Percentiles rank a stretch among this genome's conserved stretches.
These are phyloP conservation scores for Globisporangium radiosum DNA, from an alignment of 352 stramenopile species.

Conservation along the genomic window DNA sequence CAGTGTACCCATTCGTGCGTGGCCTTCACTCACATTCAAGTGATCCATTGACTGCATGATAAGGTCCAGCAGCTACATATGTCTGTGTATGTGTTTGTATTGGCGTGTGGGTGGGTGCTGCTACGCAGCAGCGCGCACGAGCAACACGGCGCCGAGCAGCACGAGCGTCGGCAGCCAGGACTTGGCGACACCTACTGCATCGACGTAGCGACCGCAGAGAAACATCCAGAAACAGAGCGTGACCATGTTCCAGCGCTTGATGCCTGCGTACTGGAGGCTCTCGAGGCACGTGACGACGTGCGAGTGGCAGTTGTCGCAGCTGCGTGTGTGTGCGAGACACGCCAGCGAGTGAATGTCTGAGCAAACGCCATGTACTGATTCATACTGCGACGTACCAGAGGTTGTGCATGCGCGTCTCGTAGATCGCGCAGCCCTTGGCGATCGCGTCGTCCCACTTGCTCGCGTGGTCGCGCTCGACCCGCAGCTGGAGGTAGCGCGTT, in stretches of 20 bases:
- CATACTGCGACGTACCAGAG: conserved; percentile 47
- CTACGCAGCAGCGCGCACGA: conserved; percentile 19
- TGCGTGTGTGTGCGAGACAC: conserved; percentile 2
- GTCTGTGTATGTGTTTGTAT: too few species aligned
- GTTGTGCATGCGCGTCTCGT: conserved; percentile 94
- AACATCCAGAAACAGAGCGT: conserved; percentile 82
- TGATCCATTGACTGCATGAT: too few species aligned
- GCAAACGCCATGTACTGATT: too few species aligned
- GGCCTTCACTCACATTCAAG: too few species aligned
- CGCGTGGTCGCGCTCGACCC: conserved; percentile 32
- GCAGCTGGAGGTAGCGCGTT: conserved; percentile 86
- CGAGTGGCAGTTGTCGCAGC: conserved; percentile 96
- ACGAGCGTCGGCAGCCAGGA: conserved; percentile 31
- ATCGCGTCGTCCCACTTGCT: conserved; percentile 90
- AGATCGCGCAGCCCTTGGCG: conserved; percentile 86
- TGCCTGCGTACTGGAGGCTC: conserved; percentile 41
- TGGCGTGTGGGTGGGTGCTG: background rate
- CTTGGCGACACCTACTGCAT: conserved; percentile 25
- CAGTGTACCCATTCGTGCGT: too few species aligned
- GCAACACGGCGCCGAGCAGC: conserved; percentile 14
- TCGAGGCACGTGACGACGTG: conserved; percentile 89
- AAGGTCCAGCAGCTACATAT: too few species aligned
- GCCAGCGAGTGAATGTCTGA: background rate
- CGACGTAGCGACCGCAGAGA: conserved; percentile 53
- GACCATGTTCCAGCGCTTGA: conserved; percentile 75